Evolutionary conservation across 441 rosid species (phyloP), one percentile per base, ranked within the genome.

Genomic region (Melastoma candidum): DNA sequence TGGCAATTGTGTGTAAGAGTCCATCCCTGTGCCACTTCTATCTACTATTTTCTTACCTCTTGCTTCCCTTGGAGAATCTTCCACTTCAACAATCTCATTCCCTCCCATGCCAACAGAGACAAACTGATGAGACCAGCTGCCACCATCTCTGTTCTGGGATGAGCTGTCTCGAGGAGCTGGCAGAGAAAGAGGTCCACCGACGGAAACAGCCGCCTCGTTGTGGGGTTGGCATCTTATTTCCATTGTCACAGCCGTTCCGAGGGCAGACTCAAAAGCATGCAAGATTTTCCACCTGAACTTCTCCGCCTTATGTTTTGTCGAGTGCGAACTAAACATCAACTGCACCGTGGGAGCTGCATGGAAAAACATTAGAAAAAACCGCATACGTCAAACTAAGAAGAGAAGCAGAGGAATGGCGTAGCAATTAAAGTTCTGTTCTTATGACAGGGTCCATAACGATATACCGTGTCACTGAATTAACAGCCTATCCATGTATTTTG

Each of bases 291-390:
- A 66, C 50, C 77, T 71, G 68, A 78, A 77, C 76, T 83, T 90
- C 83, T 94, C 99, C 12, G 96, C 96, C 63, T 74, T 82, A 2
- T 77, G 75, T 68, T 82, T 83, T 1, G 81, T 70, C 55, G 70
- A 53, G 27, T 66, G 74, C 2, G 99, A 94, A 64, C 92, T 80
- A 76, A 94, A 87, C 60, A 77, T 70, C 73, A 94, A 64, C 63
- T 83, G 94, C 59, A 77, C 94, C 5, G 90, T 94, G 60, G 97
- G 95, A 68, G 99, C 99, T 94, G 95, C 62, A 68, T 54, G 39
- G 49, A 69, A 44, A 26, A 66, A 43, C 56, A 11, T 2, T 51
- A 4, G 14, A 56, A 46, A 17, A 56, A 11, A 29, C 12, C 12
- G 11, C 27, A 45, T 12, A 14, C 8, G 12, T 52, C 24, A 52